Evolutionary conservation across 352 stramenopile genomes (phyloP), one percentile per base, ranked within the genome.

Genomic region (Aphanomyces euteiches): DNA sequence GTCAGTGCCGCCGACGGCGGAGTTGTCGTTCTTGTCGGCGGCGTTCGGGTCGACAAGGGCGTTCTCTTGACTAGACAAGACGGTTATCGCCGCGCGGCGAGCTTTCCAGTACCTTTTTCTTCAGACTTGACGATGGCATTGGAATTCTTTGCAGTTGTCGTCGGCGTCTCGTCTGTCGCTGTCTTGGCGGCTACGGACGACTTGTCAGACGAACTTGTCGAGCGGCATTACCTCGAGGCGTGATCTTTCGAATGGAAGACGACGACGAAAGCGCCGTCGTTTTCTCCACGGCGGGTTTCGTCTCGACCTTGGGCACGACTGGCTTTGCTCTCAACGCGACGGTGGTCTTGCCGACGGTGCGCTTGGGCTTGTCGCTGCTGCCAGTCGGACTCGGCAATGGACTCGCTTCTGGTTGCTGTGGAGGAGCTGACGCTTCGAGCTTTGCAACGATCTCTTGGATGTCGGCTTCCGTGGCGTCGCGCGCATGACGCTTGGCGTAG

Each of bases 391-490:
- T 61, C 19, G 54, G 19, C 54, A 37, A 28, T 1, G 54, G 54
- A 40, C 54, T 61, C 19, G 13, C 54, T 61, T 61, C 54, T 37
- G 54, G 54, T 37, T 61, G 54, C 5, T 28, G 17, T 15, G 13
- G 17, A 5, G 54, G 28, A 12, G 19, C 54, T 12, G 63, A 17
- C 6, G 19, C 41, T 7, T 59, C 63, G 17, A 70, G 47, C 47
- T 70, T 70, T 19, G 64, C 43, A 17, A 70, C n/a, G 54, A 60
- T 61, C 3, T 6, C 64, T 17, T 47, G 40, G 40, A 70, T 21
- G 64, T 41, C 54, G 17, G 47, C 47, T 21, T 38, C 15, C 2
- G 64, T 47, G 13, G 37, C 19, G 17, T 69, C 63, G 7, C 28
- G 12, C 6, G 64, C 17, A 21, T 17, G 6, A 8, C 43, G 45